Conservation (phyloP, 768 basidiomycete species). For the Russula virescens region DNA sequence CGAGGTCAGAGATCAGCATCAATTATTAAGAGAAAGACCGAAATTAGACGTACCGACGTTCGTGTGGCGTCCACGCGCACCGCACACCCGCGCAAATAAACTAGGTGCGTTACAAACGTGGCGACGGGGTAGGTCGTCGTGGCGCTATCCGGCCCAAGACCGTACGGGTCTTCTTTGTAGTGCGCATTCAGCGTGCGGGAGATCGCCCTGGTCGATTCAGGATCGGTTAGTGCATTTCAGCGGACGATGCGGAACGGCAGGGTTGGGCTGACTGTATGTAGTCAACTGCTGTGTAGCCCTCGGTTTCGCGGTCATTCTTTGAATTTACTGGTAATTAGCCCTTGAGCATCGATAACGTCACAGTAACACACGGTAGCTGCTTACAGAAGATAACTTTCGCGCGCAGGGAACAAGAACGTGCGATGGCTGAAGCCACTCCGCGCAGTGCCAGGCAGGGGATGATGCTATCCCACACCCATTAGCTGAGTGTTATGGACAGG, state of each 20-base stretch:
- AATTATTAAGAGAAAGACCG: not conserved
- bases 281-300: slow-evolving; percentile 75
- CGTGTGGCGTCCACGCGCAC: slow-evolving; percentile 56
- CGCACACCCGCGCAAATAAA: slow-evolving; percentile 60
- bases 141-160: slow-evolving; percentile 44
- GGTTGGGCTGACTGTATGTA: slow-evolving; percentile 58
- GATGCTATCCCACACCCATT: slow-evolving; percentile 43
- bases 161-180: slow-evolving; percentile 47
- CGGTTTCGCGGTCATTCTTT: slow-evolving; percentile 86
- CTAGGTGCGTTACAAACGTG: slow-evolving; percentile 80
- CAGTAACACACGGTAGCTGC: slow-evolving; percentile 29
- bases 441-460: slow-evolving; percentile 87
- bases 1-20: not conserved
- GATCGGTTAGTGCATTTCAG: slow-evolving; percentile 13
- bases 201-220: slow-evolving; percentile 48
- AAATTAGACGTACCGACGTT: slow-evolving; percentile 51
- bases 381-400: slow-evolving; percentile 83
- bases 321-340: slow-evolving; percentile 58
- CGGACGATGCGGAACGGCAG: slow-evolving; percentile 8
- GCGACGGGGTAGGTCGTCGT: slow-evolving; percentile 65
- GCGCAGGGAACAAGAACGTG: slow-evolving; percentile 59
- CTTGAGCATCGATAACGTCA: not conserved
- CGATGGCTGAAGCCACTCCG: slow-evolving; percentile 73
- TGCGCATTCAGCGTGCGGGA: slow-evolving; percentile 59
- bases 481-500: not conserved